phyloP scores from a whole-genome alignment of 2,329 filamentous ascomycete species.

The Cladosporium sp. region DNA sequence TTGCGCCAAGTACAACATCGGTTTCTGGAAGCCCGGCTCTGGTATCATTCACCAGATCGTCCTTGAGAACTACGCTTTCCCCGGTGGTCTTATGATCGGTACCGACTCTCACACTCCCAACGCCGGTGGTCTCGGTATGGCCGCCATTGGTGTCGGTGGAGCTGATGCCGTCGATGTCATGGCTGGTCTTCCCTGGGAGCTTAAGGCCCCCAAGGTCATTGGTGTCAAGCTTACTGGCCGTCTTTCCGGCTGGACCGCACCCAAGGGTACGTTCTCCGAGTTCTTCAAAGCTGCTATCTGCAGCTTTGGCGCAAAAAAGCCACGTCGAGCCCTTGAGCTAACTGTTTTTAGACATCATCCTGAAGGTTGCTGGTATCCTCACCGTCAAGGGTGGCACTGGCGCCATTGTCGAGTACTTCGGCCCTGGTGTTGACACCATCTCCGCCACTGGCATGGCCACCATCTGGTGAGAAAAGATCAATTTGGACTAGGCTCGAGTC shows the following conservation, averaged over 20 bases:
- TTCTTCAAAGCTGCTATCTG: background rate
- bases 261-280: conserved; percentile 69
- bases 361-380: conserved; percentile 94
- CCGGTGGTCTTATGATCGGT: conserved; percentile 94
- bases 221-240: conserved; percentile 92
- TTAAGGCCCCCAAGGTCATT: conserved; percentile 96
- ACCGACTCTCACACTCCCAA: conserved; percentile 98
- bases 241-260: conserved; percentile 85
- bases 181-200: conserved; percentile 94
- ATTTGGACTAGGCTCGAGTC: background rate
- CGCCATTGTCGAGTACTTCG: conserved; percentile 69
- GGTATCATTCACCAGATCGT: conserved; percentile 99
- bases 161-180: conserved; percentile 98
- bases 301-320: background rate
- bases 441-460: conserved; percentile 87
- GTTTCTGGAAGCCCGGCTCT: conserved; percentile 98
- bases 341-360: conserved; percentile 74
- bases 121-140: conserved; percentile 92
- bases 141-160: conserved; percentile 91
- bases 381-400: conserved; percentile 98
- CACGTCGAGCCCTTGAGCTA: background rate
- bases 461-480: conserved; percentile 49
- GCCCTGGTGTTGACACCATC: conserved; percentile 71
- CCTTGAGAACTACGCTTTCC: conserved; percentile 98
- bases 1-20: conserved; percentile 99